Conservation (phyloP, 108 stramenopile species). For the Cyclotella distinguenda region DNA sequence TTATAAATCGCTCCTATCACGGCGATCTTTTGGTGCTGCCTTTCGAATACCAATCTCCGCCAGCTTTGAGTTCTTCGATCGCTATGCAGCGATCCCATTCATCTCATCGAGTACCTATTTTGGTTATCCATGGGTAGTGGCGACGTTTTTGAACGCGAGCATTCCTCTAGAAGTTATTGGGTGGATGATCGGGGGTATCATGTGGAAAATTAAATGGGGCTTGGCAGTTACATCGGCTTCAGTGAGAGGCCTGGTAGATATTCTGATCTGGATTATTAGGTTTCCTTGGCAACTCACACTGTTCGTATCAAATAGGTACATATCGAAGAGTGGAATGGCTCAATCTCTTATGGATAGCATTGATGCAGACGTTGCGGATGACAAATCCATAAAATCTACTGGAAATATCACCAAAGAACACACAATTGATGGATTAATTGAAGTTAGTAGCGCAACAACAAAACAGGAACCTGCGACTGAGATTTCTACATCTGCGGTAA, state of each 20-base stretch:
- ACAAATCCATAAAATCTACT: neutral
- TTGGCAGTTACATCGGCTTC: slow-evolving; percentile 31
- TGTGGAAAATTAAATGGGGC: slow-evolving; percentile 39
- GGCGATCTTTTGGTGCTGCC: slow-evolving; percentile 51
- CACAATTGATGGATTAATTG: slow-evolving; percentile 6
- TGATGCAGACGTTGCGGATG: slow-evolving; percentile 1
- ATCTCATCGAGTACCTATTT: slow-evolving; percentile 50
- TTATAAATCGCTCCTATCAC: slow-evolving; percentile 64
- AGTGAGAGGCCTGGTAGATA: slow-evolving; percentile 15
- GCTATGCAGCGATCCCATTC: slow-evolving; percentile 54
- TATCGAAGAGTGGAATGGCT: slow-evolving; percentile 6
- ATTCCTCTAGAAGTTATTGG: slow-evolving; percentile 60
- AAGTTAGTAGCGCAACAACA: slow-evolving; percentile 15
- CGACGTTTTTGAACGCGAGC: slow-evolving; percentile 54
- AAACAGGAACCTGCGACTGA: slow-evolving; percentile 13
- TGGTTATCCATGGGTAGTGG: slow-evolving; percentile 62
- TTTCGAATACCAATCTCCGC: slow-evolving; percentile 63
- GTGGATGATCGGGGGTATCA: slow-evolving; percentile 44
- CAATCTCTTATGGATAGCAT: slow-evolving; percentile 18
- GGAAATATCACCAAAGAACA: slow-evolving; percentile 1
- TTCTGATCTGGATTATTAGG: slow-evolving; percentile 10
- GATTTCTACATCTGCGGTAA: slow-evolving; percentile 16
- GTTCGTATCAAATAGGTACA: neutral
- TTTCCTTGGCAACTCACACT: slow-evolving; percentile 24
- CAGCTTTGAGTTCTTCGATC: slow-evolving; percentile 68